Percentiles rank a stretch among this genome's conserved stretches.
Evolutionary conservation across 2,329 filamentous ascomycete genomes (phyloP).

Genomic region (Cytospora piceicola): DNA sequence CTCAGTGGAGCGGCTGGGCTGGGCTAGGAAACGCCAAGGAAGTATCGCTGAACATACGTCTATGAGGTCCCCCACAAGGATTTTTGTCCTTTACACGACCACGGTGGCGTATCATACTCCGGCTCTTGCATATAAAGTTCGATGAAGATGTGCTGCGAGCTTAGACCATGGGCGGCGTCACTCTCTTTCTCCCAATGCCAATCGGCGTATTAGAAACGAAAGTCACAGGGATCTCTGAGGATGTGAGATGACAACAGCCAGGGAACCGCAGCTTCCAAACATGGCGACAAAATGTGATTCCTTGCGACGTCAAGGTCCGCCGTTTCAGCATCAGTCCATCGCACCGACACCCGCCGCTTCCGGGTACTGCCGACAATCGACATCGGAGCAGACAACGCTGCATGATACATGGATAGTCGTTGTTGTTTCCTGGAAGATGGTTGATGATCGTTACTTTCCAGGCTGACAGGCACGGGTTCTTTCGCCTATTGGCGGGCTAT

Average conservation of each 20-base stretch:
- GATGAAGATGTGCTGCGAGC: too few relatives aligned
- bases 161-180: too few relatives aligned
- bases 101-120: too few relatives aligned
- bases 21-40: constrained; percentile 33
- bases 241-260: too few relatives aligned
- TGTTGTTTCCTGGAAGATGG: background rate
- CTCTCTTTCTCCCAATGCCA: too few relatives aligned
- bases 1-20: constrained; percentile 34
- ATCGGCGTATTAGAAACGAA: too few relatives aligned
- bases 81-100: too few relatives aligned
- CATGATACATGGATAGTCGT: constrained; percentile 1
- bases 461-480: background rate
- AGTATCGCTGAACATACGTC: constrained; percentile 31
- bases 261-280: too few relatives aligned
- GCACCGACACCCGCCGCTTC: background rate
- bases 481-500: background rate
- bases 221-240: too few relatives aligned
- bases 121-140: too few relatives aligned
- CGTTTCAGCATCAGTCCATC: constrained; percentile 26
- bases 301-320: constrained; percentile 25
- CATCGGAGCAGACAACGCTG: background rate
- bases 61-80: too few relatives aligned
- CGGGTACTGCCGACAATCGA: background rate
- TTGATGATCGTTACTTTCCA: background rate
- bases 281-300: too few relatives aligned